Evolutionary conservation across 2,329 filamentous ascomycete genomes (phyloP), one percentile per base, ranked within the genome.

Genomic region (Huntiella bhutanensis): DNA sequence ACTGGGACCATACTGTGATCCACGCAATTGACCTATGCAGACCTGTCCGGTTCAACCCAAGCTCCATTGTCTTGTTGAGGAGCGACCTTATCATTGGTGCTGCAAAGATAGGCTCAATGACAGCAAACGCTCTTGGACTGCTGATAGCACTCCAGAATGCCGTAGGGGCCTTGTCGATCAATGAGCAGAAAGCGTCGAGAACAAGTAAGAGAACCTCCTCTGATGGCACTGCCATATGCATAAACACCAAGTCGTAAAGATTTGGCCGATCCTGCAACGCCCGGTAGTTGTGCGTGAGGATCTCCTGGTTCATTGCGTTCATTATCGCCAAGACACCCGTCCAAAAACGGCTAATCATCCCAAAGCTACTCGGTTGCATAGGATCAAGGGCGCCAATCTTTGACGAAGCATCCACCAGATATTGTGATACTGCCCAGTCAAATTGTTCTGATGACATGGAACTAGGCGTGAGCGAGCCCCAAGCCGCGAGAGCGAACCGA

Each of bases 101-200:
- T 49, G 72, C 74, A 54, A 91, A 83, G 38, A 94, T 73, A 52
- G 86, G 73, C 57, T 95, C 86, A n/a, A 85, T 75, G 41, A 96
- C 75, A 33, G 80, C 76, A 37, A 78, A 77, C 3, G 85, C 80
- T 1, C 82, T 80, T 43, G 88, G 83, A 28, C 84, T 75, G 43
- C 82, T 79, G 63, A 93, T 80, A 1, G 85, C 80, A 54, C 85
- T 80, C 88, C 88, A 95, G 54, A 95, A 91, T 39, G 82, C 81
- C 46, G 72, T 73, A 0, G 85, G 72, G 0, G 83, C 80, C 54
- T 82, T 86, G 52, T 78, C 72, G 45, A 95, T 66, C 12, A 95
- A 69, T 10, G 67, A 67, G 39, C 73, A 75, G 51, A 94, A 71
- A 1, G 79, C 76, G 47, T 77, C 74, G 40, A 93, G 68, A 12